Percentiles rank a stretch among this genome's conserved stretches.
These are phyloP conservation scores for Gymnopus androsaceus DNA, from an alignment of 1,284 basidiomycete genomes.

Conservation along the genomic window DNA sequence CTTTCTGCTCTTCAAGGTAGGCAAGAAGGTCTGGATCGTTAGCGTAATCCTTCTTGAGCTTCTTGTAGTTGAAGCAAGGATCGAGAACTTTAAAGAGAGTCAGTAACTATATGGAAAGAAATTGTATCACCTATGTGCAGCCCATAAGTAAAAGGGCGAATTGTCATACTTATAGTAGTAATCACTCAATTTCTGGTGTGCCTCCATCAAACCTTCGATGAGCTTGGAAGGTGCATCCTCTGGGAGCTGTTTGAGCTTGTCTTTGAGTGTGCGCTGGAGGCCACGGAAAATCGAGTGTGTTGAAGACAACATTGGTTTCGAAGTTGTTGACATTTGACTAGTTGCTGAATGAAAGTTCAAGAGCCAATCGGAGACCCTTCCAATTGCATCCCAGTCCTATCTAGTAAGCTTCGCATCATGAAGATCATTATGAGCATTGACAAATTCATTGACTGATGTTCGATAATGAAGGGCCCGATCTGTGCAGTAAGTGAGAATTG, in stretches of 20 bases:
- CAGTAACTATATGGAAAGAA: not conserved
- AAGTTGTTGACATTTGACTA: constrained; percentile 31
- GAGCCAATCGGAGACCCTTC: constrained; percentile 26
- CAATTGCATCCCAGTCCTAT: constrained; percentile 26
- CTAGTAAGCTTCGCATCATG: constrained; percentile 14
- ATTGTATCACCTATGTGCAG: constrained; percentile 13
- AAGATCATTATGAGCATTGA: constrained; percentile 17
- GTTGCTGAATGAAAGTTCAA: constrained; percentile 24
- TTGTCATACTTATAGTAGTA: too few species aligned
- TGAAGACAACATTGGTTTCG: constrained; percentile 23
- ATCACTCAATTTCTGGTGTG: constrained; percentile 21
- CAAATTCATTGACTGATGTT: constrained; percentile 18
- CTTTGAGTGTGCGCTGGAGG: constrained; percentile 16
- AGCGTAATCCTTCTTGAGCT: too few species aligned
- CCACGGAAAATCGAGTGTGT: constrained; percentile 22
- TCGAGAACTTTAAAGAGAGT: constrained; percentile 17
- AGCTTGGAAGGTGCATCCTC: constrained; percentile 1
- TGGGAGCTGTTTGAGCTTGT: constrained; percentile 5
- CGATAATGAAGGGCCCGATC: constrained; percentile 23
- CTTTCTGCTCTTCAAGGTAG: constrained; percentile 3
- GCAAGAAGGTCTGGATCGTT: constrained; percentile 7
- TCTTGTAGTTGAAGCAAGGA: too few species aligned
- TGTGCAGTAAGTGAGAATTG: constrained; percentile 7
- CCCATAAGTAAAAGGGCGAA: constrained; percentile 21
- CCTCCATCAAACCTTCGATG: constrained; percentile 11